Evolutionary conservation across 129 eudicot species (phyloP).

Genomic region (Flaveria brownii): DNA sequence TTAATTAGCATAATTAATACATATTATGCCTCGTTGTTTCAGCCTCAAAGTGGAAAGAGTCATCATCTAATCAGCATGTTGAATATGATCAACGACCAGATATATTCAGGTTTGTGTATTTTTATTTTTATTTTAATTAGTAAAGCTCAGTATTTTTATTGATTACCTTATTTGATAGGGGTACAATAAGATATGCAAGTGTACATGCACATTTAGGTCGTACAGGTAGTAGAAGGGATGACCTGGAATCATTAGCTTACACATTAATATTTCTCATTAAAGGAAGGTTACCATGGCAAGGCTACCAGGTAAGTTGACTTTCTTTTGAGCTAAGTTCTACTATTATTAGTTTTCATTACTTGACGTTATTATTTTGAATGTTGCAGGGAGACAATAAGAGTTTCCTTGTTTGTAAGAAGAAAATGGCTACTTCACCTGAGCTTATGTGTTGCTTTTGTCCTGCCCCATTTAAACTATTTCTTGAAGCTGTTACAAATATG

Average conservation of each 20-base stretch:
- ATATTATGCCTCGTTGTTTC: conserved; percentile 29
- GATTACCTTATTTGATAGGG: conserved; percentile 50
- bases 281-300: conserved; percentile 99
- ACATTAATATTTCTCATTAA: conserved; percentile 88
- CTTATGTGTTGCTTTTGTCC: conserved; percentile 53
- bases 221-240: conserved; percentile 99
- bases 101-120: conserved; percentile 77
- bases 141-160: background rate
- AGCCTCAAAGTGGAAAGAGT: conserved; percentile 95
- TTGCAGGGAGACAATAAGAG: conserved; percentile 59
- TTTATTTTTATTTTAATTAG: background rate
- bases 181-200: conserved; percentile 98
- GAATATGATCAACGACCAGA: conserved; percentile 98
- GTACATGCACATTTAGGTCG: conserved; percentile 99
- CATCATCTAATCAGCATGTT: conserved; percentile 89
- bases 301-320: conserved; percentile 71
- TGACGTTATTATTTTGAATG: conserved; percentile 8
- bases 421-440: conserved; percentile 62
- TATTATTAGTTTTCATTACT: background rate
- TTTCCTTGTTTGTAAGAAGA: conserved; percentile 61
- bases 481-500: conserved; percentile 53
- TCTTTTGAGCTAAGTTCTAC: background rate
- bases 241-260: conserved; percentile 97
- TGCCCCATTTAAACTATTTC: conserved; percentile 37
- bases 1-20: conserved; percentile 16